Evolutionary conservation across 768 basidiomycete genomes (phyloP).

Genomic region (Boletus subcaerulescens): DNA sequence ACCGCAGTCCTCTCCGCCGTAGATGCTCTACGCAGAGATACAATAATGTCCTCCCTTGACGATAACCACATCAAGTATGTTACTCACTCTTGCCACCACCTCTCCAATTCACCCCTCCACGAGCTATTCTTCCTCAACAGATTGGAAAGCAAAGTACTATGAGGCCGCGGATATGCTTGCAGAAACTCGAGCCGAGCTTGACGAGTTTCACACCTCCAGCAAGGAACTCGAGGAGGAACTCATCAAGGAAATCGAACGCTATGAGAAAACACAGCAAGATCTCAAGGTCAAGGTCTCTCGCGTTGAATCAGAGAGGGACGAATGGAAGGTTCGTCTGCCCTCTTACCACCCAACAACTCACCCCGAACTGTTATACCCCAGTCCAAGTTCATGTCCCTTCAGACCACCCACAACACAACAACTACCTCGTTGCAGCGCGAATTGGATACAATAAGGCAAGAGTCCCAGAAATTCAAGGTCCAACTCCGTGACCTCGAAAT

Average conservation of each 20-base stretch:
- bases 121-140: constrained; percentile 58
- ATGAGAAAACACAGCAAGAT: constrained; percentile 82
- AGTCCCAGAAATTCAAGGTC: constrained; percentile 66
- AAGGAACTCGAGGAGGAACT: constrained; percentile 93
- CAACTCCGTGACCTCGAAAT: constrained; percentile 89
- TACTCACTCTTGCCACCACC: constrained; percentile 9
- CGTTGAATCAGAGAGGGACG: constrained; percentile 75
- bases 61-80: constrained; percentile 61
- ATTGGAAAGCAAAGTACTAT: constrained; percentile 79
- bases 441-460: constrained; percentile 76
- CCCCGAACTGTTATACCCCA: constrained; percentile 29
- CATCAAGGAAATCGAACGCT: constrained; percentile 84
- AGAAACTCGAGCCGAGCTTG: constrained; percentile 81
- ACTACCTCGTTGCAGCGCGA: constrained; percentile 90
- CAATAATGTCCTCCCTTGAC: constrained; percentile 58
- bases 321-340: constrained; percentile 77
- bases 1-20: constrained; percentile 63
- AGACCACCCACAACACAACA: constrained; percentile 88
- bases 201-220: constrained; percentile 83
- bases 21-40: constrained; percentile 57
- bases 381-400: constrained; percentile 83
- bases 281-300: constrained; percentile 67
- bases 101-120: constrained; percentile 16
- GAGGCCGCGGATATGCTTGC: constrained; percentile 82
- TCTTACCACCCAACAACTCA: background rate